Evolutionary conservation across 768 basidiomycete species (phyloP), one percentile per base, ranked within the genome.

Genomic region (Tulasnella sp.): DNA sequence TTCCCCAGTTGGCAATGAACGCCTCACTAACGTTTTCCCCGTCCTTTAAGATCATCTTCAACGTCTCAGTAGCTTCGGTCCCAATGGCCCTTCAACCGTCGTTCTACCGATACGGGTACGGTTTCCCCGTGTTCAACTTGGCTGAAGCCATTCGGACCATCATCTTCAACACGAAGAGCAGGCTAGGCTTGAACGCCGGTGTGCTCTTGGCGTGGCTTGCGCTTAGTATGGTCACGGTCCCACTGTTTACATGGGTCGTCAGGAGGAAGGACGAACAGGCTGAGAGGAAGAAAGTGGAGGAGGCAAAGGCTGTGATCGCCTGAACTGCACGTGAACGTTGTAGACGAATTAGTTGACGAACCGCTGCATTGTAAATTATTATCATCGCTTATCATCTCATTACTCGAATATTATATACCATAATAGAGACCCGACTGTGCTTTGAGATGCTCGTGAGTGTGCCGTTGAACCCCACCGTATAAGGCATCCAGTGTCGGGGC

Each of bases 91-190:
- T 84, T 15, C 81, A 82, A 49, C 78, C 79, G 3, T 76, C 75
- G 75, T 80, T 83, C 77, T 86, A 85, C 75, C 58, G 77, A 69
- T 92, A 92, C 77, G 92, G 91, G 1, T 91, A 89, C 78, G 91
- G 87, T 0, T 85, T 85, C 78, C 92, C 92, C 0, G 92, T 93
- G 80, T 92, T 91, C 81, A 91, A 92, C 71, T n/a, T 75, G 37
- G 88, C 89, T 17, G 82, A 84, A 49, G 87, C 90, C 0, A 86
- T 88, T 3, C 85, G 92, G 25, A 84, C 88, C 34, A 84, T 93
- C 75, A 81, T 90, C n/a, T 92, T 93, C 79, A 83, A 86, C 45
- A 91, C 90, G 3, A 88, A 87, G 80, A 89, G 90, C 77, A 82
- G 87, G 25, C 79, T 84, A 17, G 82, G 81, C 12, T 80, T 72